These are phyloP conservation scores for Salix brachista DNA, from an alignment of 345 rosid species.

Conservation along the genomic window DNA sequence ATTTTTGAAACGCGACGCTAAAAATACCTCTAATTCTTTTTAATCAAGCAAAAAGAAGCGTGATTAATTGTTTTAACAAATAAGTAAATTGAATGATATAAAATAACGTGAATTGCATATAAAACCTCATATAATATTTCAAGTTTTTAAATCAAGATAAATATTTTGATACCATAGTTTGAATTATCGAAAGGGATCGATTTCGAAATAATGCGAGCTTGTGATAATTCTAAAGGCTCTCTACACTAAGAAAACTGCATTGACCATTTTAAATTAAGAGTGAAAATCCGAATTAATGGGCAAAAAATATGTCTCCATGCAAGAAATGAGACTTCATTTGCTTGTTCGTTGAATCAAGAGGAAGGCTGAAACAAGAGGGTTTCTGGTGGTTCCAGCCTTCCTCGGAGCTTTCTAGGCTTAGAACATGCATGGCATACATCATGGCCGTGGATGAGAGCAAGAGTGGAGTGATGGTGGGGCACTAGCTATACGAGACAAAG, in stretches of 20 bases:
- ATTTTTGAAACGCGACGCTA: no score
- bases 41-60: neutral
- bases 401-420: neutral
- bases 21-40: no score
- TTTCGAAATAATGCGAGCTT: no score
- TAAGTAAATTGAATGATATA: no score
- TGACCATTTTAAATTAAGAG: neutral
- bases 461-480: neutral
- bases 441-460: neutral
- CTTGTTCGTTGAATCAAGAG: fast-evolving
- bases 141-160: no score
- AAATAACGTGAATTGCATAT: no score
- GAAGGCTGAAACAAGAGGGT: neutral
- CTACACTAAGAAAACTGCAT: neutral
- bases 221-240: no score
- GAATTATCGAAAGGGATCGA: no score
- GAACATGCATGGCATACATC: neutral
- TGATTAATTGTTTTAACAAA: no score
- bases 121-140: no score
- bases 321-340: neutral
- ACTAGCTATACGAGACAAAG: no score
- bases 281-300: neutral
- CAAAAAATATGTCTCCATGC: neutral
- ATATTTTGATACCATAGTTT: no score
- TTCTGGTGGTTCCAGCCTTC: neutral